Evolutionary conservation across 345 rosid species (phyloP).

Genomic region (Brassica cretica): DNA sequence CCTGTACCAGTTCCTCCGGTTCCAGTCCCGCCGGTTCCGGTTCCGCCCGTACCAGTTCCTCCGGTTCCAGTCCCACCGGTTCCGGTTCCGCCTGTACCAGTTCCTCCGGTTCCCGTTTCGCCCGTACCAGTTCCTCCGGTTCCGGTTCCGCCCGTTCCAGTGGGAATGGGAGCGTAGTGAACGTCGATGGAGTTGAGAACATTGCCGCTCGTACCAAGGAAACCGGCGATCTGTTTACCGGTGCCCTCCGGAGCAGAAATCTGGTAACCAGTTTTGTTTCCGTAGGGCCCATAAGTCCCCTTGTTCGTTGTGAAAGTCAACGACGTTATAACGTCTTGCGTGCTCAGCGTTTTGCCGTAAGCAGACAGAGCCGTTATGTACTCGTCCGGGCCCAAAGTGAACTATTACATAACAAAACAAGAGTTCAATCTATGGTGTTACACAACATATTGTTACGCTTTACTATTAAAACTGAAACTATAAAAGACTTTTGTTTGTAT

Average conservation of each 20-base stretch:
- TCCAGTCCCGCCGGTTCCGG: background rate
- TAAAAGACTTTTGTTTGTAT: background rate
- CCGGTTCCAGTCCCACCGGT: background rate
- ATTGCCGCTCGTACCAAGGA: constrained; percentile 30
- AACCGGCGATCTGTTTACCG: constrained; percentile 38
- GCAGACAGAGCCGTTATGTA: constrained; percentile 33
- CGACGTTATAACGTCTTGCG: constrained; percentile 29
- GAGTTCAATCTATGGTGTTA: background rate
- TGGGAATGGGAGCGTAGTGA: constrained; percentile 32
- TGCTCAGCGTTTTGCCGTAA: constrained; percentile 13
- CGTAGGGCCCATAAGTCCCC: constrained; percentile 34
- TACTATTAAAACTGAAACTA: background rate
- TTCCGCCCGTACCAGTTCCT: background rate
- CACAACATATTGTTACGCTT: background rate
- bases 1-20: background rate
- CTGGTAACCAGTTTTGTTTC: constrained; percentile 33
- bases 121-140: background rate
- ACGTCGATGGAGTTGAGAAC: constrained; percentile 37
- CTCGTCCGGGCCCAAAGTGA: constrained; percentile 38
- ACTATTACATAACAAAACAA: constrained; percentile 6
- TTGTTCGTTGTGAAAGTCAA: constrained; percentile 35
- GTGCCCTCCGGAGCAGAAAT: constrained; percentile 24
- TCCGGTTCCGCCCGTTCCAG: background rate
- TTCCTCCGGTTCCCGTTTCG: background rate
- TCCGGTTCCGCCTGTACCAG: background rate